Conservation (phyloP, 257 asterid genomes). For the Solanum virginianum region DNA sequence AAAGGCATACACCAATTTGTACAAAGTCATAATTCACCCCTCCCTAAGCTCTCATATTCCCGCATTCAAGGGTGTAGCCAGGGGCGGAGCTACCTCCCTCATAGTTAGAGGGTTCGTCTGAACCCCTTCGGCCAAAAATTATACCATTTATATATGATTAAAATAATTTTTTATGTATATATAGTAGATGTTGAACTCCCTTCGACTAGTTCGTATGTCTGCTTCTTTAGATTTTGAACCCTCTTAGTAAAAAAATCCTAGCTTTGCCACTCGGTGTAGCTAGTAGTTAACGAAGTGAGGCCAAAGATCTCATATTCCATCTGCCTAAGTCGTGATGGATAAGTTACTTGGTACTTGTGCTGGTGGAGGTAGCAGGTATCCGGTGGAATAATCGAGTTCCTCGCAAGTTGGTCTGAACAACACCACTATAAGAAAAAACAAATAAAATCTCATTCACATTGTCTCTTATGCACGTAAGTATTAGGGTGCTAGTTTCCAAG, state of each 20-base stretch:
- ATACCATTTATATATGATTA: too few relatives aligned
- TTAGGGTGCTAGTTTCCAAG: neutral
- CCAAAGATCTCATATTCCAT: neutral
- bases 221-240: too few relatives aligned
- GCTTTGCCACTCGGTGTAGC: neutral
- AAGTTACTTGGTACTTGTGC: neutral
- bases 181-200: too few relatives aligned
- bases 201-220: too few relatives aligned
- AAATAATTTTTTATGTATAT: too few relatives aligned
- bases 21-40: neutral
- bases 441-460: neutral
- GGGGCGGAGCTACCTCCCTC: neutral
- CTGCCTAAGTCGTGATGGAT: neutral
- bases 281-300: neutral
- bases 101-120: too few relatives aligned
- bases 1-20: neutral
- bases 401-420: neutral
- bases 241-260: too few relatives aligned
- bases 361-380: neutral
- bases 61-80: neutral
- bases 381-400: neutral
- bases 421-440: neutral
- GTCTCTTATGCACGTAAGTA: neutral
- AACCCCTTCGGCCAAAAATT: too few relatives aligned
- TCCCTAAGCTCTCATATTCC: neutral